phyloP scores from a whole-genome alignment of 495 filamentous ascomycete species.

The Aspergillus incahuasiensis region DNA sequence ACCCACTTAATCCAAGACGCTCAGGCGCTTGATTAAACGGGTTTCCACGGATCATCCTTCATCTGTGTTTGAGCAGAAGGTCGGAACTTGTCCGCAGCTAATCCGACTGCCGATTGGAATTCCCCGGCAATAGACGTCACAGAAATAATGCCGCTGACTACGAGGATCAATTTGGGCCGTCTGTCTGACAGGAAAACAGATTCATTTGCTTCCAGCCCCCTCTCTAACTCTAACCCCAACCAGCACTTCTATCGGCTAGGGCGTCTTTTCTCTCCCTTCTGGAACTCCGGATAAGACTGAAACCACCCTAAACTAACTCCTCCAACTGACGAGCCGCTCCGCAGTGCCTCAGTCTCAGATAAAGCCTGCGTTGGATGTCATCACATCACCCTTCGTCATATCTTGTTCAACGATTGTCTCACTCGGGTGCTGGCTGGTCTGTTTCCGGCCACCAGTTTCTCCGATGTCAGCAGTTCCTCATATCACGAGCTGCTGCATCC shows the following conservation, averaged over 20 bases:
- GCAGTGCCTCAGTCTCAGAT: constrained; percentile 3
- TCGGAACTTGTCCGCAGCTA: neutral
- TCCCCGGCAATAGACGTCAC: neutral
- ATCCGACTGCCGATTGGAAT: neutral
- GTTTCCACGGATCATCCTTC: neutral
- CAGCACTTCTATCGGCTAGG: neutral
- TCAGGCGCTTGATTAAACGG: neutral
- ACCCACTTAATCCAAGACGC: neutral
- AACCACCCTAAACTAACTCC: neutral
- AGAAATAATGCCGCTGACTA: neutral
- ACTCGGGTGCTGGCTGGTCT: neutral
- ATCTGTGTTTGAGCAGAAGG: neutral
- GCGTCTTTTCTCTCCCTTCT: neutral
- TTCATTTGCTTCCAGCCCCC: neutral
- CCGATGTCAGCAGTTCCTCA: neutral
- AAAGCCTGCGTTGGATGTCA: constrained; percentile 9
- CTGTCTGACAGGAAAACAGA: neutral
- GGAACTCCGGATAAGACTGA: neutral
- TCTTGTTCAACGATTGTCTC: neutral
- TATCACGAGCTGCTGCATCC: neutral
- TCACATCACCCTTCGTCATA: neutral
- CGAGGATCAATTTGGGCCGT: neutral
- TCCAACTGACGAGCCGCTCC: constrained; percentile 1
- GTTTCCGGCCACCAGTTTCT: neutral
- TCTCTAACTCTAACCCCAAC: neutral